Evolutionary conservation across 2,329 filamentous ascomycete species (phyloP), one percentile per base, ranked within the genome.

Genomic region (Diaporthe sp.): DNA sequence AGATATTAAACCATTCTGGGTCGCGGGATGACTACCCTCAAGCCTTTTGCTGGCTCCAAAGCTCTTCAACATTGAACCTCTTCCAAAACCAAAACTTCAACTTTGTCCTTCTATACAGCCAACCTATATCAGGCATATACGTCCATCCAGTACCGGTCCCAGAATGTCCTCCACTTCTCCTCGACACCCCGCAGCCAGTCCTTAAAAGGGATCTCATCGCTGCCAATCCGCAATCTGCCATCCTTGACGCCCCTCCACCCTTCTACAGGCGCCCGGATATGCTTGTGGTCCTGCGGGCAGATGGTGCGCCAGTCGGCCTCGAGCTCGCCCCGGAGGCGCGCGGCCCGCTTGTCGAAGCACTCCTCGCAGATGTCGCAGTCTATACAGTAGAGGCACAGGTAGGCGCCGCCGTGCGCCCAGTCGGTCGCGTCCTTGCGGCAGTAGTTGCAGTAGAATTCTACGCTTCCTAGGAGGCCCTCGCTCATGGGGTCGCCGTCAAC

Each of bases 181-280:
- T 58, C 55, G 1, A 58, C 31, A 7, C 8, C 55, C 31, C 55
- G 15, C 55, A 58, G 31, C 55, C 55, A 58, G 17, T 58, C 55
- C 55, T 37, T 58, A 1, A 37, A 37, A 37, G 60, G 37, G 0
- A 76, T 34, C 70, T 77, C 71, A 42, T 71, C 60, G 22, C 67
- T 55, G 42, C 60, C 74, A 44, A 80, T 76, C 37, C 51, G 73
- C 68, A 80, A 72, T 13, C 68, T 71, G 2, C 79, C 78, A 49
- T 76, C 65, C 12, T 77, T 75, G 6, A 80, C 61, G 4, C 78
- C 79, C 28, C 72, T 74, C 79, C 79, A 80, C 6, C 77, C 78
- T 20, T 75, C 73, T 13, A 79, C 60, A 10, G 78, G 79, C 0
- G 72, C 76, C 39, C 77, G 78, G 42, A 79, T 63, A 65, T 79